Evolutionary conservation across 257 asterid genomes (phyloP).

Genomic region (Ballota nigra): DNA sequence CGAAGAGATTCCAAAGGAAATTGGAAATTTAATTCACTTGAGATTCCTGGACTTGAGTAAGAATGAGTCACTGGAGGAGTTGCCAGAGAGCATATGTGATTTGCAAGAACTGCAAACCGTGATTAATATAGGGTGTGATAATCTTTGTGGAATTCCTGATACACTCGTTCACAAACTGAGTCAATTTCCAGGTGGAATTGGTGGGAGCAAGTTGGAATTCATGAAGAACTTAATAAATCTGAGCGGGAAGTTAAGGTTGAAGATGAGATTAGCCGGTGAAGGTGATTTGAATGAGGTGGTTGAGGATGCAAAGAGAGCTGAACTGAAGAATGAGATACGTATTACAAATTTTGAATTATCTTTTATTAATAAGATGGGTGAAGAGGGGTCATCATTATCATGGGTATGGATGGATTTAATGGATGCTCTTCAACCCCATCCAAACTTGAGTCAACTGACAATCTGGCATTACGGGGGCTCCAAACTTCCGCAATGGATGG

Average conservation of each 20-base stretch:
- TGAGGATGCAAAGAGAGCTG: background rate
- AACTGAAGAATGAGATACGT: background rate
- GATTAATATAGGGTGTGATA: too few species aligned
- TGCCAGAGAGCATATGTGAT: too few species aligned
- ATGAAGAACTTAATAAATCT: too few species aligned
- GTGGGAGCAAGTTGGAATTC: too few species aligned
- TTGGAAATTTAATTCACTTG: background rate
- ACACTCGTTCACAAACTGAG: too few species aligned
- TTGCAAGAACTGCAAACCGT: too few species aligned
- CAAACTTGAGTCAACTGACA: background rate
- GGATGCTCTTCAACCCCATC: background rate
- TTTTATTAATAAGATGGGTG: background rate
- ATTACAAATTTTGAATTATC: background rate
- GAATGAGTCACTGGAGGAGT: too few species aligned
- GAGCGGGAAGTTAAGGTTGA: background rate
- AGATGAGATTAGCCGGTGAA: background rate
- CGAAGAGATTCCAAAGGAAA: background rate
- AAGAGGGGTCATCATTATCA: background rate
- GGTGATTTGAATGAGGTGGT: background rate
- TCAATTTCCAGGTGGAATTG: too few species aligned
- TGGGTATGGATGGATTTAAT: background rate
- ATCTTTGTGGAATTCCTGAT: too few species aligned
- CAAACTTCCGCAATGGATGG: background rate
- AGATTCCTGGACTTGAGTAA: background rate
- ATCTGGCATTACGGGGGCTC: background rate